A percentile compares a stretch with the other conserved stretches of the same genome.
These are phyloP conservation scores for Pisolithus microcarpus DNA, from an alignment of 768 basidiomycete species.

Conservation along the genomic window DNA sequence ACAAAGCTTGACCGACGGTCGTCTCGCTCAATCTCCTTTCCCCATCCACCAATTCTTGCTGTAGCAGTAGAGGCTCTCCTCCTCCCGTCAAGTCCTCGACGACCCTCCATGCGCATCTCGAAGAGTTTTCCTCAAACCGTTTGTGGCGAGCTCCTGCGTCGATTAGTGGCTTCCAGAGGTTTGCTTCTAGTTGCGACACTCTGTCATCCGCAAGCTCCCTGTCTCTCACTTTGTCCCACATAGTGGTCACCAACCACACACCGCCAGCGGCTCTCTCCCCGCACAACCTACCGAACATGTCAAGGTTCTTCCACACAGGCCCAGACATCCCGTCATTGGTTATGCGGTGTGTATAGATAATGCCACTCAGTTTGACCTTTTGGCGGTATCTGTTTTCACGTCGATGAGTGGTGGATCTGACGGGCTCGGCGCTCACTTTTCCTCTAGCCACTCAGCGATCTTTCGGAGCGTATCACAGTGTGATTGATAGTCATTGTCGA, in stretches of 20 bases:
- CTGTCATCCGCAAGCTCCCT: background rate
- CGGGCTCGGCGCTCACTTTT: too few species aligned
- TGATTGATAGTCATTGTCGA: too few species aligned
- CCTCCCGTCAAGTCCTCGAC: too few species aligned
- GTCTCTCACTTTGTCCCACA: conserved; percentile 12
- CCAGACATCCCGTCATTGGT: conserved; percentile 29
- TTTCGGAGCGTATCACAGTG: too few species aligned
- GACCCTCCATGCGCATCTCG: too few species aligned
- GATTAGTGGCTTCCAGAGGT: conserved; percentile 15
- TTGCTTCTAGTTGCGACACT: conserved; percentile 20
- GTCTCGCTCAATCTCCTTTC: too few species aligned
- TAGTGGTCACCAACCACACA: conserved; percentile 16
- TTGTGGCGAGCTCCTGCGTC: too few species aligned
- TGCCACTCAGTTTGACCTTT: conserved; percentile 18
- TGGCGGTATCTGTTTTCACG: background rate
- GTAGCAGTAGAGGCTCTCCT: too few species aligned
- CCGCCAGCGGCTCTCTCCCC: conserved; percentile 24
- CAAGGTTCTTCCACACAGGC: conserved; percentile 23
- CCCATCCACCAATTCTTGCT: too few species aligned
- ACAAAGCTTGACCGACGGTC: too few species aligned
- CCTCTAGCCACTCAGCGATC: too few species aligned
- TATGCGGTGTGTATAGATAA: conserved; percentile 31
- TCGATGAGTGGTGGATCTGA: background rate
- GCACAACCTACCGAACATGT: conserved; percentile 30
- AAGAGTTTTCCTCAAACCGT: too few species aligned